Base-by-base conservation (phyloP, 2,329 filamentous ascomycete genomes). In the Cladosporium sp. region DNA sequence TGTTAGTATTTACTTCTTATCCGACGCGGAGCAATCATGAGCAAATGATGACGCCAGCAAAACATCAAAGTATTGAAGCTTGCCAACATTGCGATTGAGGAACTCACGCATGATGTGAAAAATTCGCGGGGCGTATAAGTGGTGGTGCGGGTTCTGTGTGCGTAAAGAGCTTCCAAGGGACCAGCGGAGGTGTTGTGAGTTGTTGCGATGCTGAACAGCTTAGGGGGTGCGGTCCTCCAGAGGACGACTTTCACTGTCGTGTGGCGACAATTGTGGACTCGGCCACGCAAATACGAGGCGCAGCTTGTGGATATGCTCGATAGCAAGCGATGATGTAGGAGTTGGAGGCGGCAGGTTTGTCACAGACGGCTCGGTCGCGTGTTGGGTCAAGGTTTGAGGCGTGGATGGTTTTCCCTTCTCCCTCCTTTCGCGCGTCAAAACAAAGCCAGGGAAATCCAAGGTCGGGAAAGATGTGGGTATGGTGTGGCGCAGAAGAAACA, bases 221-320 rank as follows among this genome's bases (percentile, higher is more conserved):
- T 47, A 21, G n/a, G 41, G 41, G 41, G 41, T 47, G 41, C 41
- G 41, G 41, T 47, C n/a, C 21, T 47, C 41, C 41, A 47, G 41
- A 47, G 41, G 21, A 21, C n/a, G 6, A 12, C 41, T 24, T 47
- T 21, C 41, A 47, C n/a, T 2, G 4, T 47, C 3, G 1, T 32
- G 52, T 55, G 52, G 52, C 52, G 52, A 55, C 18, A 32, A 55
- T 30, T n/a, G 28, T 55, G 52, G 52, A 34, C n/a, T 55, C 1
- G 12, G 30, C 28, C 18, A n/a, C 52, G 52, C 52, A 55, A 12
- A 55, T 24, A 24, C 11, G 28, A 34, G 52, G 52, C 52, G 52
- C 52, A 55, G 52, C 15, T 8, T 18, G 28, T 18, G 51, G 6
- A 26, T 32, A 32, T n/a, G 28, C 15, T 54, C 51, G 18, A 41